phyloP scores from a whole-genome alignment of 768 basidiomycete genomes.

The Candolleomyces eurysporus region DNA sequence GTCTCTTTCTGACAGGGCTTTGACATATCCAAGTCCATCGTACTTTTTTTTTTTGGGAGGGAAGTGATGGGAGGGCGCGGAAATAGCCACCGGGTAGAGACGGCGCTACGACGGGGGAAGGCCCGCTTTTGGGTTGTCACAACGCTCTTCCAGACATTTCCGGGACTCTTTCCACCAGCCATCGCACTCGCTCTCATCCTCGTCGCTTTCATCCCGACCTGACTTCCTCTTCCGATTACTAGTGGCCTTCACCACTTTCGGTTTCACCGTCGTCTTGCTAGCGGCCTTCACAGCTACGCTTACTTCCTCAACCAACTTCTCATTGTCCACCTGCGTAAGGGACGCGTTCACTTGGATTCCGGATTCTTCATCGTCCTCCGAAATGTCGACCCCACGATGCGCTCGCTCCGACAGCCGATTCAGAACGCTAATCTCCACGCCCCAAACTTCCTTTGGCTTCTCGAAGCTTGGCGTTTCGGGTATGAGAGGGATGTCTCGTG shows the following conservation, averaged over 20 bases:
- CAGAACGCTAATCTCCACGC: slow-evolving; percentile 66
- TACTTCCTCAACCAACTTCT: slow-evolving; percentile 12
- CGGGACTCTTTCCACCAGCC: slow-evolving; percentile 23
- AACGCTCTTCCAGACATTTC: too few relatives aligned
- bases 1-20: too few relatives aligned
- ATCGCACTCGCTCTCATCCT: slow-evolving; percentile 14
- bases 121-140: too few relatives aligned
- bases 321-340: background rate
- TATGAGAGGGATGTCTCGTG: slow-evolving; percentile 72
- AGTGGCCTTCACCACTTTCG: slow-evolving; percentile 3
- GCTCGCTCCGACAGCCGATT: slow-evolving; percentile 36
- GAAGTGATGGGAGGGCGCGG: too few relatives aligned
- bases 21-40: too few relatives aligned
- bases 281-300: slow-evolving; percentile 16
- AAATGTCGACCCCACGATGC: background rate
- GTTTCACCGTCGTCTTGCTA: slow-evolving; percentile 7
- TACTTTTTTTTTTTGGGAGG: too few relatives aligned
- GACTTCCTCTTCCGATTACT: slow-evolving; percentile 18
- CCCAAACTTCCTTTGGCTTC: slow-evolving; percentile 59
- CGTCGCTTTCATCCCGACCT: slow-evolving; percentile 18
- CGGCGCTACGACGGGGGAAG: too few relatives aligned
- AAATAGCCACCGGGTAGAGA: too few relatives aligned
- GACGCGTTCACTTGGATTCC: background rate
- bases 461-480: slow-evolving; percentile 81
- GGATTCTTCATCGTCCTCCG: background rate